Evolutionary conservation across 768 basidiomycete species (phyloP), one percentile per base, ranked within the genome.

Genomic region (Lactarius sanguifluus): DNA sequence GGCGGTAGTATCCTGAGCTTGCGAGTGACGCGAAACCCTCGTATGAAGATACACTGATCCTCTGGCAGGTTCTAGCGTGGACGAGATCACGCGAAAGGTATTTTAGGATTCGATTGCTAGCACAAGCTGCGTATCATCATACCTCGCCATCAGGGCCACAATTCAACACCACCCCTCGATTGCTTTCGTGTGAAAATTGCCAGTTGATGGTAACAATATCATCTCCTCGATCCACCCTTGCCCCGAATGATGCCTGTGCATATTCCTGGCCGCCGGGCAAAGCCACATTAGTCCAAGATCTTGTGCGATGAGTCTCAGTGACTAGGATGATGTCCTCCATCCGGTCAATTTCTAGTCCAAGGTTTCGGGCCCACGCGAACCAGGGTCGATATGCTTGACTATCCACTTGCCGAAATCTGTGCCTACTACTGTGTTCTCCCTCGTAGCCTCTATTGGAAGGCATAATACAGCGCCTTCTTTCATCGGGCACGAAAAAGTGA

Each of bases 251-350:
- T 23, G 23, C 32, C 10, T 16, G 45, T 28, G 30, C n/a, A 10
- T 36, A 32, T 23, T 7, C 9, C 32, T 61, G 60, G 36, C 34
- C 28, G 15, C 28, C 45, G 6, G 50, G 32, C 15, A 61, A 61
- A 18, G 45, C 34, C 5, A 36, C 20, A 32, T 61, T 61, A 36
- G 59, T 32, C 32, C 45, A 50, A 25, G 59, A 61, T 34, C 45
- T 23, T 23, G 59, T 36, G 32, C 59, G 59, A 25, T 61, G 45
- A 36, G 32, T 47, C 30, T 47, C 59, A 23, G 59, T 61, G n/a
- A 61, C 59, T 3, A 47, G 23, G 47, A 47, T 23, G n/a, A 47
- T 23, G 9, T 47, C 47, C 23, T 47, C 47, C 47, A 47, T 47
- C n/a, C 47, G n/a, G 10, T 47, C 7, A 13, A 47, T 10, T 2